Conservation (phyloP, 192 early-diverging fungal species). For the Umbelopsis sp. region DNA sequence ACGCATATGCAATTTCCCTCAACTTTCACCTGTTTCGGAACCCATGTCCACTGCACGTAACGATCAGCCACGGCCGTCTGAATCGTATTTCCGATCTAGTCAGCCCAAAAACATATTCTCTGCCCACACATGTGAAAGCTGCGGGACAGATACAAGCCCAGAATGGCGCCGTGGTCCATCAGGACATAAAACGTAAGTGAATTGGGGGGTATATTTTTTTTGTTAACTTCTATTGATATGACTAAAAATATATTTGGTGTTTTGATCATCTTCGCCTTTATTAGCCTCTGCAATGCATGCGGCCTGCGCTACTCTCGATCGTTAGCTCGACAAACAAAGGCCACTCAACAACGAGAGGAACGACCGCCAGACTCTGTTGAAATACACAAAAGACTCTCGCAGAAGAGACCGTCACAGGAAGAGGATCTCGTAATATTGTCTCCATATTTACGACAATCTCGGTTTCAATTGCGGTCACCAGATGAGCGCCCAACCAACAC, state of each 20-base stretch:
- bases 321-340: conserved; percentile 21
- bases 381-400: neutral
- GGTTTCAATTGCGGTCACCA: neutral
- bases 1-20: conserved; percentile 5
- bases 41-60: neutral
- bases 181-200: conserved; percentile 39
- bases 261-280: neutral
- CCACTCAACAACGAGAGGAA: neutral
- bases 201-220: no score
- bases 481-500: neutral
- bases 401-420: neutral
- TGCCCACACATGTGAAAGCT: conserved; percentile 30
- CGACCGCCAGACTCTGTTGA: neutral
- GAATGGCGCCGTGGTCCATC: conserved; percentile 40
- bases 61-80: neutral
- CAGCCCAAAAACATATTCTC: neutral
- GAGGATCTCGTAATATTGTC: neutral
- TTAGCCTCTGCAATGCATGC: conserved; percentile 59
- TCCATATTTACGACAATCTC: neutral
- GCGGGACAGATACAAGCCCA: conserved; percentile 33
- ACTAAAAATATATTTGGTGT: neutral
- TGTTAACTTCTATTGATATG: neutral
- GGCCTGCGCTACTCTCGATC: conserved; percentile 58
- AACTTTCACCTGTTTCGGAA: conserved; percentile 2
- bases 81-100: neutral